Percentiles rank a stretch among this genome's conserved stretches.
These are phyloP conservation scores for Periconia sp. DNA, from an alignment of 2,329 filamentous ascomycete genomes.

Conservation along the genomic window DNA sequence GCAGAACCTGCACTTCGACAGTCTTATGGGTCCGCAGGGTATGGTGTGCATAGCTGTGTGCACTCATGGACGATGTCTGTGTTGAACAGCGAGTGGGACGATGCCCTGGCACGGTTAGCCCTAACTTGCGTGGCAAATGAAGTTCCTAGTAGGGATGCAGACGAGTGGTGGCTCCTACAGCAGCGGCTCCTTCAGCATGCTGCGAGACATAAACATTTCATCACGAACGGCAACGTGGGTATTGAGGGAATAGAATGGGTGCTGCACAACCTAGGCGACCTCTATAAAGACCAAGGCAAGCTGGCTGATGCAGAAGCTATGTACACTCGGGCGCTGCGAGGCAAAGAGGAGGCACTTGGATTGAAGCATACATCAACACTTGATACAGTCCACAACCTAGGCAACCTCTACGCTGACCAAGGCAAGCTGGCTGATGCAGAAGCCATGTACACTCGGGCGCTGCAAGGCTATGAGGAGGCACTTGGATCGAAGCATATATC, in stretches of 20 bases:
- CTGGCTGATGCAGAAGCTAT: no score
- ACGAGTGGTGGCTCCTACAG: slow-evolving; percentile 22
- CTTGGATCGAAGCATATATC: slow-evolving; percentile 1
- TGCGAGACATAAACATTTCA: slow-evolving; percentile 8
- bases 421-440: slow-evolving; percentile 14
- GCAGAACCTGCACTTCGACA: slow-evolving; percentile 13
- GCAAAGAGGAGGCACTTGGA: slow-evolving; percentile 20
- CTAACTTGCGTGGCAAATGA: slow-evolving; percentile 20
- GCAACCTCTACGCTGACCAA: slow-evolving; percentile 22
- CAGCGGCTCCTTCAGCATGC: slow-evolving; percentile 24
- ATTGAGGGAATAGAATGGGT: slow-evolving; percentile 18
- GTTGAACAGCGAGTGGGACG: slow-evolving; percentile 28
- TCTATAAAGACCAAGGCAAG: slow-evolving; percentile 20
- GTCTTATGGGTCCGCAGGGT: slow-evolving; percentile 24
- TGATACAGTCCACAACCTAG: slow-evolving; percentile 22
- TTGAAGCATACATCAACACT: slow-evolving; percentile 20
- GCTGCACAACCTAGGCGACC: slow-evolving; percentile 18
- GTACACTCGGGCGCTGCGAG: slow-evolving; percentile 22
- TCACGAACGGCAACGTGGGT: slow-evolving; percentile 13
- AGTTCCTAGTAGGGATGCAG: slow-evolving; percentile 14
- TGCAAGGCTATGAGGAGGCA: slow-evolving; percentile 6
- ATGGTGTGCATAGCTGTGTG: slow-evolving; percentile 44
- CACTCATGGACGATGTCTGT: slow-evolving; percentile 39
- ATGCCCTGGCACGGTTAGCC: slow-evolving; percentile 16
- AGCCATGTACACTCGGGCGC: slow-evolving; percentile 10